Conservation (phyloP, 257 asterid genomes). For the Salvia splendens region DNA sequence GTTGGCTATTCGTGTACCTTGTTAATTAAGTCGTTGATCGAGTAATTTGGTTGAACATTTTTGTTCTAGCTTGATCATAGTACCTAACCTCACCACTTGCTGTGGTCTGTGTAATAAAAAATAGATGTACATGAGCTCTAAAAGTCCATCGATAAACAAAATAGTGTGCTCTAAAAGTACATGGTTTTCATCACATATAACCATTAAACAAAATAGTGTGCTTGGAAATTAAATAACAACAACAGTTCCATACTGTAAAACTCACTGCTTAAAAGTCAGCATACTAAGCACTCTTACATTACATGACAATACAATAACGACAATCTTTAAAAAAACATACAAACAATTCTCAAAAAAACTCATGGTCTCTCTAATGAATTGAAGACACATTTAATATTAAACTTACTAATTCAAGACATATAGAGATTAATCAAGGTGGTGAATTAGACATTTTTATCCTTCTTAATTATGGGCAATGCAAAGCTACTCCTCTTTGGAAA, state of each 20-base stretch:
- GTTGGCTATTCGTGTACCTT: too few species aligned
- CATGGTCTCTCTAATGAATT: constrained; percentile 10
- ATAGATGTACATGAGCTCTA: too few species aligned
- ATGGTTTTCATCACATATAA: too few species aligned
- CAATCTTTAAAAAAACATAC: background rate
- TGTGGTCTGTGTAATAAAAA: too few species aligned
- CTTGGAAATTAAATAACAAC: background rate
- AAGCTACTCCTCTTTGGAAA: constrained; percentile 40
- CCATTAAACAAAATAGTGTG: too few species aligned
- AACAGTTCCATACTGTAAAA: constrained; percentile 3
- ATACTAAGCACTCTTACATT: constrained; percentile 2
- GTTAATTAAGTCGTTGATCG: too few species aligned
- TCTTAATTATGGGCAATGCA: constrained; percentile 7
- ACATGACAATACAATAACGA: constrained; percentile 9
- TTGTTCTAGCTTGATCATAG: too few species aligned
- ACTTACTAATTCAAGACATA: constrained; percentile 13
- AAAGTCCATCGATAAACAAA: too few species aligned
- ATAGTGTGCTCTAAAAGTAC: too few species aligned
- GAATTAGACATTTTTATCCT: constrained; percentile 30
- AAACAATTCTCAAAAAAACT: constrained; percentile 12
- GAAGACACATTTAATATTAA: constrained; percentile 14
- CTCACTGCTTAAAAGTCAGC: constrained; percentile 30
- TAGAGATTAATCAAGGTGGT: constrained; percentile 11
- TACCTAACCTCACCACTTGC: too few species aligned
- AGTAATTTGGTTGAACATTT: too few species aligned